phyloP scores from a whole-genome alignment of 352 stramenopile genomes.

The Globisporangium irregulare region DNA sequence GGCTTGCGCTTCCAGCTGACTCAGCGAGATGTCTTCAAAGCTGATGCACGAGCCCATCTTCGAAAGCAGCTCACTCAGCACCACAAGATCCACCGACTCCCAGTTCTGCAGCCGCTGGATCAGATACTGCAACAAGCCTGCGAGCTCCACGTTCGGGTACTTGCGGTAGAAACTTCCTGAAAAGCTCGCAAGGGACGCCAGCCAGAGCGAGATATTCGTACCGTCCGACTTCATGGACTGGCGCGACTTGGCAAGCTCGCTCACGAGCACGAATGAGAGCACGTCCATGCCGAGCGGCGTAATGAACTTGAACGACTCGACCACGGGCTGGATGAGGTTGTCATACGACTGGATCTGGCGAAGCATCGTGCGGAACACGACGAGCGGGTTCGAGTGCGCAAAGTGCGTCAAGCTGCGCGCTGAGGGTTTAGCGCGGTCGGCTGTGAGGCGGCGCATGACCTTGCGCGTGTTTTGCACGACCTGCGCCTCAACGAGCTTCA shows the following conservation, averaged over 20 bases:
- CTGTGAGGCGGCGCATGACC: conserved; percentile 80
- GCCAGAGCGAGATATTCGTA: conserved; percentile 93
- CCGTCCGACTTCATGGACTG: conserved; percentile 85
- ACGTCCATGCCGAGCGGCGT: conserved; percentile 93
- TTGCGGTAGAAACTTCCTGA: conserved; percentile 93
- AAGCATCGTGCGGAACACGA: conserved; percentile 94
- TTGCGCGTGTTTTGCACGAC: conserved; percentile 67
- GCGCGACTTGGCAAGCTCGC: conserved; percentile 82
- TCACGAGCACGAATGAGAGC: conserved; percentile 91
- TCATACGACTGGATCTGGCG: conserved; percentile 97
- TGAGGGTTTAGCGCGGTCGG: conserved; percentile 75
- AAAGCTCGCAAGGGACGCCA: conserved; percentile 93
- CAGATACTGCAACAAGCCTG: conserved; percentile 89
- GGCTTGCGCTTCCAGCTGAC: conserved; percentile 79
- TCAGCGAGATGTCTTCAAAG: conserved; percentile 83
- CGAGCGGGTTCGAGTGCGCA: conserved; percentile 91
- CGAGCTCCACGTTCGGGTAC: conserved; percentile 91
- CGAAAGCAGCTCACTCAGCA: conserved; percentile 85
- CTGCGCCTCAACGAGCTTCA: conserved; percentile 69
- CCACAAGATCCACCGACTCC: conserved; percentile 81
- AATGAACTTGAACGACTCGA: conserved; percentile 94
- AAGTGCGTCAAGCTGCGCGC: conserved; percentile 82
- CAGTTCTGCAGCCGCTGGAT: conserved; percentile 85
- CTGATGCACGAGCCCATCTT: conserved; percentile 88
- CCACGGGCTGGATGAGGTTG: conserved; percentile 95